A percentile compares a stretch with the other conserved stretches of the same genome.
Evolutionary conservation across 169 alveolate species (phyloP).

Genomic region (Eimeria acervulina): DNA sequence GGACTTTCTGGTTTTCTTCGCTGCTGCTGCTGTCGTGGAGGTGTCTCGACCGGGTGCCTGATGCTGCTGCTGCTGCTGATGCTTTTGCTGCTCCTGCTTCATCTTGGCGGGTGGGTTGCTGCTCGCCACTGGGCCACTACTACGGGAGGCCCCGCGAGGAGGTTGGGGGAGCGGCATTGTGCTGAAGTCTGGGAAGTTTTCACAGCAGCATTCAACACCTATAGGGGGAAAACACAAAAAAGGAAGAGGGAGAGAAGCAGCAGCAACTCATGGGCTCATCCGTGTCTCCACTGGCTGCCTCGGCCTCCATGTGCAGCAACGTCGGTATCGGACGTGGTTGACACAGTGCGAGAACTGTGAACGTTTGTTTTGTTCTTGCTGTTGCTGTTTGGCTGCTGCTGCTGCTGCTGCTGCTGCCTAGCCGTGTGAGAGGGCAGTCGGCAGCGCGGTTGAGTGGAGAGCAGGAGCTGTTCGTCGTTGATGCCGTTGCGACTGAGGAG

Average conservation of each 20-base stretch:
- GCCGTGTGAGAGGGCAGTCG: not conserved
- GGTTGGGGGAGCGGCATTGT: not conserved
- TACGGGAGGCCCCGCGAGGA: not conserved
- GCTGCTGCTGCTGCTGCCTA: constrained; percentile 16
- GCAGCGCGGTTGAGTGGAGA: not conserved
- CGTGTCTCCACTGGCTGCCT: not conserved
- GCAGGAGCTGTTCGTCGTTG: not conserved
- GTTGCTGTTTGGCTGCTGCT: constrained; percentile 2
- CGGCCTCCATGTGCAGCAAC: not conserved
- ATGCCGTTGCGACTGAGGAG: not conserved
- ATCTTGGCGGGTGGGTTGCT: not conserved
- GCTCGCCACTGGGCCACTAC: not conserved
- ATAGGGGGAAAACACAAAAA: not conserved
- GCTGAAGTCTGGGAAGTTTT: not conserved
- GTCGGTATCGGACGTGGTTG: not conserved
- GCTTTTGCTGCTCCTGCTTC: constrained; percentile 27
- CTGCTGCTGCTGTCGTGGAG: not conserved
- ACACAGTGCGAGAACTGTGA: not conserved
- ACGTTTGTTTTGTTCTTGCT: not conserved
- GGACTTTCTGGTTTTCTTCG: not conserved
- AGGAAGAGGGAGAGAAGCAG: not conserved
- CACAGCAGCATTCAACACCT: not conserved
- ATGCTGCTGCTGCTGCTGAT: constrained; percentile 2
- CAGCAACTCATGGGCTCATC: not conserved
- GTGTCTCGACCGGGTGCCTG: no score